phyloP scores from a whole-genome alignment of 2,329 filamentous ascomycete genomes.

The Xylariaceae sp. region DNA sequence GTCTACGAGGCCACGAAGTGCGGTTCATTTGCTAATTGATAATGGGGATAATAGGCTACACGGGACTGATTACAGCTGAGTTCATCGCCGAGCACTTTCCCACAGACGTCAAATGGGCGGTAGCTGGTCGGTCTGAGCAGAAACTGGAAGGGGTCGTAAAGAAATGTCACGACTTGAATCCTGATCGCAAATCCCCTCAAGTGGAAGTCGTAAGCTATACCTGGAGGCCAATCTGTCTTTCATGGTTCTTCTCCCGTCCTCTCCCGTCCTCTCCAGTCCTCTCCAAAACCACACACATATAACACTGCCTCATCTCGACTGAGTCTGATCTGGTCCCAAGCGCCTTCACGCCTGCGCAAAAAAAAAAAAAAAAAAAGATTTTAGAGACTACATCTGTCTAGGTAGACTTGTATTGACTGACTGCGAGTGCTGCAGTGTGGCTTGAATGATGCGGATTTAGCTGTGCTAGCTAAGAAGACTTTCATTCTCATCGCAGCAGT shows the following conservation, averaged over 20 bases:
- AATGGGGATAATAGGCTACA: slow-evolving; percentile 29
- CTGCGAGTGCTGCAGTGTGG: slow-evolving; percentile 29
- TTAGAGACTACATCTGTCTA: neutral
- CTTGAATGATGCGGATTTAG: slow-evolving; percentile 42
- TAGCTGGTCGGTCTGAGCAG: slow-evolving; percentile 31
- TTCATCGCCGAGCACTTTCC: slow-evolving; percentile 29
- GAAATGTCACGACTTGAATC: slow-evolving; percentile 60
- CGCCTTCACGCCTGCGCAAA: neutral
- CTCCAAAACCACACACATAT: too few relatives aligned
- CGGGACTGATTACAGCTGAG: slow-evolving; percentile 30
- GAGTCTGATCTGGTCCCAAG: neutral
- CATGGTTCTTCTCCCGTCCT: neutral
- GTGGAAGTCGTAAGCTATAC: slow-evolving; percentile 41
- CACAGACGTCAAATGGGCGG: slow-evolving; percentile 30
- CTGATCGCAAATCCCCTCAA: slow-evolving; percentile 52
- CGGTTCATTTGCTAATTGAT: slow-evolving; percentile 3
- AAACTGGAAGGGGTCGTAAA: slow-evolving; percentile 63
- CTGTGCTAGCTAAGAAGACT: slow-evolving; percentile 49
- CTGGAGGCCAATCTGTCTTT: neutral
- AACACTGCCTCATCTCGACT: neutral
- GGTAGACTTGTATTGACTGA: neutral
- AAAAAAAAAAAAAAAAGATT: neutral
- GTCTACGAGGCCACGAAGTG: neutral
- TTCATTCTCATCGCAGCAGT: slow-evolving; percentile 53
- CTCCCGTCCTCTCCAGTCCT: neutral